Conservation (phyloP, 2,329 filamentous ascomycete species). For the Colletotrichum sp. region DNA sequence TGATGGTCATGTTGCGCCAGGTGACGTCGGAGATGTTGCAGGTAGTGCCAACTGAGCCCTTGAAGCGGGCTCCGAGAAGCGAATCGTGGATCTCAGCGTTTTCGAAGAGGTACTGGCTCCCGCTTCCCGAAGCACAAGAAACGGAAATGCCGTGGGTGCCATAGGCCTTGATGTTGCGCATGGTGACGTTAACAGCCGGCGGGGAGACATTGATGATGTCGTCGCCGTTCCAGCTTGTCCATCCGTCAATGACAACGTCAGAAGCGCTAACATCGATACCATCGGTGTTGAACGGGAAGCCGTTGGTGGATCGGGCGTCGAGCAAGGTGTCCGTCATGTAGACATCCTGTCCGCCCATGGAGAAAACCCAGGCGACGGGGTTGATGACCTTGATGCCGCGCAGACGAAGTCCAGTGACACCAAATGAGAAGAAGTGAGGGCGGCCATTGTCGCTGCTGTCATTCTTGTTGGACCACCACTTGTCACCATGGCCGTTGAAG, state of each 20-base stretch:
- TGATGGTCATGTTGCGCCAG: constrained; percentile 7
- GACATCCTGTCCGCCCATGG: neutral
- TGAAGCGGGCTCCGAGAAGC: neutral
- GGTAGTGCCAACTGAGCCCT: constrained; percentile 1
- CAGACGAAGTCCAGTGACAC: neutral
- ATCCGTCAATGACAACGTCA: neutral
- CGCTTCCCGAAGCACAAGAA: neutral
- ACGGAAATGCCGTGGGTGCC: constrained; percentile 3
- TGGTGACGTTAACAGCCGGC: constrained; percentile 1
- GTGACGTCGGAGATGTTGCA: constrained; percentile 3
- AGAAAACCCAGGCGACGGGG: constrained; percentile 5
- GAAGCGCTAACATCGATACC: constrained; percentile 1
- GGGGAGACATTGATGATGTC: constrained; percentile 6
- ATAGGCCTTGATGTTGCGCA: constrained; percentile 1
- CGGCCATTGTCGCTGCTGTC: constrained; percentile 1
- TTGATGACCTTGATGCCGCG: neutral
- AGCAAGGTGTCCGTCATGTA: constrained; percentile 12
- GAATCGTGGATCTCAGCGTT: constrained; percentile 3
- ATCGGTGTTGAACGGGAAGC: constrained; percentile 4
- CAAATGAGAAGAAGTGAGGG: constrained; percentile 6
- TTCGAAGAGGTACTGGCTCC: neutral
- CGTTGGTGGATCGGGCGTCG: neutral
- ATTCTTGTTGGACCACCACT: neutral
- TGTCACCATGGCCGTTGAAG: constrained; percentile 2
- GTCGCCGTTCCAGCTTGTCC: constrained; percentile 5